A percentile compares a stretch with the other conserved stretches of the same genome.
These are phyloP conservation scores for Cladosporium sphaerospermum DNA, from an alignment of 2,329 filamentous ascomycete species.

Conservation along the genomic window DNA sequence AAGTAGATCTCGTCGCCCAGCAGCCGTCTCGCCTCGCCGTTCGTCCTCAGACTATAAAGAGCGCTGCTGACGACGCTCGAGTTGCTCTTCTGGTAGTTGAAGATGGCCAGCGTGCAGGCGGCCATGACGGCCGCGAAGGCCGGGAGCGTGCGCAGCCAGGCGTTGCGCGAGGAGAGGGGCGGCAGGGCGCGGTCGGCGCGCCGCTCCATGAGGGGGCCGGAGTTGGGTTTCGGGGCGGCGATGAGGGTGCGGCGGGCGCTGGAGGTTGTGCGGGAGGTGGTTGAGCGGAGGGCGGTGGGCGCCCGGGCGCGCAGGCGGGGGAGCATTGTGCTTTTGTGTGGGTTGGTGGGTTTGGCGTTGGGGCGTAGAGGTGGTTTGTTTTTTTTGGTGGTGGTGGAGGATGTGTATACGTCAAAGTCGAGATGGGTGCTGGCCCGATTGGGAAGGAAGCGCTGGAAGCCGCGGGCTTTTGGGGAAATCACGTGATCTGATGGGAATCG, in stretches of 20 bases:
- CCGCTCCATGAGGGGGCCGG: conserved; percentile 47
- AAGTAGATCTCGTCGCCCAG: conserved; percentile 66
- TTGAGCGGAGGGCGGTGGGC: conserved; percentile 8
- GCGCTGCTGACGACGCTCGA: conserved; percentile 72
- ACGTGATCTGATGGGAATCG: too few species aligned
- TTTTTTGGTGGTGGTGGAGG: neutral
- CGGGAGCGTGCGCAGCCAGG: conserved; percentile 59
- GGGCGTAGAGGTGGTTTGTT: neutral
- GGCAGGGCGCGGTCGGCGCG: conserved; percentile 50
- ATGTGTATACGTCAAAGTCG: conserved; percentile 4
- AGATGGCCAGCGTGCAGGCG: conserved; percentile 73
- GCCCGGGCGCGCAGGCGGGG: conserved; percentile 18
- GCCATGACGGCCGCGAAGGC: conserved; percentile 70
- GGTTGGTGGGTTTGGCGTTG: neutral
- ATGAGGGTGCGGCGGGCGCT: conserved; percentile 38
- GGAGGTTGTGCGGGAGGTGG: conserved; percentile 10
- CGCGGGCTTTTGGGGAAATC: too few species aligned
- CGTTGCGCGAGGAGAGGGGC: conserved; percentile 27
- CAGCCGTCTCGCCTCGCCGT: conserved; percentile 62
- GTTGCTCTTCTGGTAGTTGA: conserved; percentile 99
- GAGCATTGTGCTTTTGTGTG: conserved; percentile 18
- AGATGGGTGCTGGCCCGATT: conserved; percentile 7
- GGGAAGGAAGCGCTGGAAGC: neutral
- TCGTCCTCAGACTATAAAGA: conserved; percentile 85
- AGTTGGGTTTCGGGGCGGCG: conserved; percentile 44